Evolutionary conservation across 371 early-diverging fungal genomes (phyloP).

Genomic region (Apophysomyces trapeziformis): DNA sequence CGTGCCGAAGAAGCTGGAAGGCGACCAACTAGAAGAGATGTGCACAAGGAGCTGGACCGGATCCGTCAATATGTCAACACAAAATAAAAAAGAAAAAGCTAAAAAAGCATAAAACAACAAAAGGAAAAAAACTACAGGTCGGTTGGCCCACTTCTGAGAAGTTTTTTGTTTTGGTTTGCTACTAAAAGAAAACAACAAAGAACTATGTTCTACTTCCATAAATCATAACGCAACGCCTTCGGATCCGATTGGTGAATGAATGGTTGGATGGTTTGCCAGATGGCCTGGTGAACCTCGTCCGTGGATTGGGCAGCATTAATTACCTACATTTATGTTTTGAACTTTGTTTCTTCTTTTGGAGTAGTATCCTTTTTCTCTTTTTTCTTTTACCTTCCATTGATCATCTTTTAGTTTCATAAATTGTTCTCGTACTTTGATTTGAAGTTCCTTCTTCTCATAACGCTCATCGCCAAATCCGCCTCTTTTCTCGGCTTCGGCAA

Average conservation of each 20-base stretch:
- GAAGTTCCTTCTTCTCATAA: slow-evolving; percentile 92
- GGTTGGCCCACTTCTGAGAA: background rate
- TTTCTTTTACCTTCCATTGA: slow-evolving; percentile 60
- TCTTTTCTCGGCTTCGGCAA: slow-evolving; percentile 75
- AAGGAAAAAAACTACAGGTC: slow-evolving; percentile 10
- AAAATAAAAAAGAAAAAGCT: slow-evolving; percentile 12
- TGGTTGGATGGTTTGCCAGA: slow-evolving; percentile 22
- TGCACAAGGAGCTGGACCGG: slow-evolving; percentile 46
- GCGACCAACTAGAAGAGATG: slow-evolving; percentile 50
- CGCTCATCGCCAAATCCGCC: slow-evolving; percentile 95
- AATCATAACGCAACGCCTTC: slow-evolving; percentile 7
- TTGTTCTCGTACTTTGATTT: slow-evolving; percentile 69
- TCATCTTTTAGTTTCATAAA: slow-evolving; percentile 65
- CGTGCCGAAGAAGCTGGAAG: slow-evolving; percentile 29
- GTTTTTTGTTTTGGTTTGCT: background rate
- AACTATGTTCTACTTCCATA: background rate
- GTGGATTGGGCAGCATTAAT: slow-evolving; percentile 26
- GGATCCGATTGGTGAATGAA: slow-evolving; percentile 2
- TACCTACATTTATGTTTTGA: slow-evolving; percentile 7
- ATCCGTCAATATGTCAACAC: slow-evolving; percentile 35
- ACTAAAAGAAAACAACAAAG: background rate
- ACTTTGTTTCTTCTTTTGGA: too few species aligned
- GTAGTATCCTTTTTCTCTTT: background rate
- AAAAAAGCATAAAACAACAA: slow-evolving; percentile 7
- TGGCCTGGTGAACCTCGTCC: slow-evolving; percentile 24